Evolutionary conservation across 2,329 filamentous ascomycete species (phyloP).

Genomic region (Neofusicoccum umdonicola): DNA sequence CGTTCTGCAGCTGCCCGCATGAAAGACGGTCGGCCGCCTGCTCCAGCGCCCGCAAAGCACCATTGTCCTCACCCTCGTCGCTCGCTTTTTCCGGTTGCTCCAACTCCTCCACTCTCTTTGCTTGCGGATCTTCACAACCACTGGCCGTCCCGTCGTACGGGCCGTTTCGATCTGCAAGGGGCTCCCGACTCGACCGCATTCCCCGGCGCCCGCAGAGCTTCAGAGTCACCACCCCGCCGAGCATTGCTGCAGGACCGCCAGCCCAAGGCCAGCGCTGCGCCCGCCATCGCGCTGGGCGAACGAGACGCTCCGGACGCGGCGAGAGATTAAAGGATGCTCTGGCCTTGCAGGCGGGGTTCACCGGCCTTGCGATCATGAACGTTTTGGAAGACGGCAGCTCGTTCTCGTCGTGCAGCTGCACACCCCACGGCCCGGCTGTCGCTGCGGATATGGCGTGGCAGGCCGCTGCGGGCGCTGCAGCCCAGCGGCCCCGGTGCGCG

Average conservation of each 20-base stretch:
- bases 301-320: not conserved
- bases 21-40: conserved; percentile 4
- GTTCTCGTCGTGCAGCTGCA: conserved; percentile 18
- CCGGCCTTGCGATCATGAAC: conserved; percentile 5
- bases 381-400: conserved; percentile 5
- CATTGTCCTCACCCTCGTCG: not conserved
- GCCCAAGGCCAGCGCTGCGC: not conserved
- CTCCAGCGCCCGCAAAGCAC: not conserved
- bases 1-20: conserved; percentile 1
- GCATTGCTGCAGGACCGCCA: not conserved
- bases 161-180: conserved; percentile 2
- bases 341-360: conserved; percentile 7
- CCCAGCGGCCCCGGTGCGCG: conserved; percentile 3
- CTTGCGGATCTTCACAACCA: not conserved
- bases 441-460: not conserved
- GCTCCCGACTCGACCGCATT: not conserved
- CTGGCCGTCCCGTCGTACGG: not conserved
- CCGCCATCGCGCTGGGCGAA: not conserved
- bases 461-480: not conserved
- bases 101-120: not conserved
- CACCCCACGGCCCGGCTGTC: not conserved
- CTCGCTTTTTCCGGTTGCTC: not conserved
- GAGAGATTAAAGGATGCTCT: conserved; percentile 8
- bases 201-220: not conserved
- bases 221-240: not conserved